phyloP scores from a whole-genome alignment of 768 basidiomycete genomes.

The Crepidotus variabilis region DNA sequence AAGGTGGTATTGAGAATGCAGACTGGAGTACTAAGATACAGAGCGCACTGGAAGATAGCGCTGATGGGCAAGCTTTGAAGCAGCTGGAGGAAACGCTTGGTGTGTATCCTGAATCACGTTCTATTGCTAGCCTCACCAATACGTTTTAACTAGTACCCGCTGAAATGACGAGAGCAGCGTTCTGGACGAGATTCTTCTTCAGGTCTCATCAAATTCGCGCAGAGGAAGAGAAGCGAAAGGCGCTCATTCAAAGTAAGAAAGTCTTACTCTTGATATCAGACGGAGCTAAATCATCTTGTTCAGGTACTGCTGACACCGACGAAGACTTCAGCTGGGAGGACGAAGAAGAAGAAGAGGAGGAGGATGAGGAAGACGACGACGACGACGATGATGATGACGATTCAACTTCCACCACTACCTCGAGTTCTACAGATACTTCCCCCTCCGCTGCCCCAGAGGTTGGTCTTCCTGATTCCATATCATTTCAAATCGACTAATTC shows the following conservation, averaged over 20 bases:
- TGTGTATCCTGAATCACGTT: constrained; percentile 24
- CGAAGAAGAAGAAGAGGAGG: constrained; percentile 75
- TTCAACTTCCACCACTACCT: constrained; percentile 10
- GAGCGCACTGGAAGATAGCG: constrained; percentile 43
- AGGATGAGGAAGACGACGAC: constrained; percentile 83
- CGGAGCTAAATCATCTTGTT: neutral
- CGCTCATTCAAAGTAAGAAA: constrained; percentile 60
- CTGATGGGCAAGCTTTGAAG: constrained; percentile 50
- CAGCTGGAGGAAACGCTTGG: constrained; percentile 56
- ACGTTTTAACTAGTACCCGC: constrained; percentile 53
- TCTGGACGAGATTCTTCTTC: constrained; percentile 93
- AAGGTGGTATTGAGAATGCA: constrained; percentile 54
- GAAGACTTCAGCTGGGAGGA: constrained; percentile 95
- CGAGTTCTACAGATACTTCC: constrained; percentile 4
- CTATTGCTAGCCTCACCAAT: constrained; percentile 2
- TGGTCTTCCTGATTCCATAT: constrained; percentile 1
- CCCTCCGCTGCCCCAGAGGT: constrained; percentile 7
- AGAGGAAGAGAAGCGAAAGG: constrained; percentile 79
- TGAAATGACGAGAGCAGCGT: constrained; percentile 55
- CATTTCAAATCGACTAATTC: constrained; percentile 4
- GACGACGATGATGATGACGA: constrained; percentile 94
- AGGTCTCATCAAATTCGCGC: constrained; percentile 72
- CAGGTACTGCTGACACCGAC: constrained; percentile 65
- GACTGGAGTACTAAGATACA: constrained; percentile 54
- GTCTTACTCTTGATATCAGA: constrained; percentile 13